phyloP scores from a whole-genome alignment of 2,329 filamentous ascomycete genomes.

The Fusarium anguioides region DNA sequence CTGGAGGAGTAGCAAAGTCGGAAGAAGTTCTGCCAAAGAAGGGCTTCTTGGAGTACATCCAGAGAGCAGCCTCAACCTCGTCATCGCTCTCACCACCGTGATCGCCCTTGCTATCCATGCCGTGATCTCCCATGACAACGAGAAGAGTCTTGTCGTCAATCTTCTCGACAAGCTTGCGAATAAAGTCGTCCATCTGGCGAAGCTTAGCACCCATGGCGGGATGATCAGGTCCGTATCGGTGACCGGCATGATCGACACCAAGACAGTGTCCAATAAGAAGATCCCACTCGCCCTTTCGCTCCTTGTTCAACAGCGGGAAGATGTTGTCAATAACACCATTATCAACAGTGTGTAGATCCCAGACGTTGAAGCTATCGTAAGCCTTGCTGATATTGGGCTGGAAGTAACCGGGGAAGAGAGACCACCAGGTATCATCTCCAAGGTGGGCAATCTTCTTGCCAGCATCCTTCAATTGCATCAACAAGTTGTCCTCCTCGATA shows the following conservation, averaged over 20 bases:
- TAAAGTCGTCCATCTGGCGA: constrained; percentile 86
- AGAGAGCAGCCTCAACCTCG: constrained; percentile 92
- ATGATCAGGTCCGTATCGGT: constrained; percentile 94
- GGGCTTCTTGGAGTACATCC: constrained; percentile 96
- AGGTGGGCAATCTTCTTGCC: constrained; percentile 85
- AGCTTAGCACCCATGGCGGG: constrained; percentile 91
- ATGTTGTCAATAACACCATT: constrained; percentile 94
- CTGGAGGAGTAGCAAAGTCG: constrained; percentile 67
- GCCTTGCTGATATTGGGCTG: constrained; percentile 84
- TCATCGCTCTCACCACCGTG: constrained; percentile 99
- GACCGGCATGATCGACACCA: constrained; percentile 96
- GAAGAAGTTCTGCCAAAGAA: constrained; percentile 82
- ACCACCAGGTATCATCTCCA: constrained; percentile 98
- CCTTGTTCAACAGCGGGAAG: constrained; percentile 78
- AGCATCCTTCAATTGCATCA: constrained; percentile 73
- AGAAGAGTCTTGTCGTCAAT: constrained; percentile 89
- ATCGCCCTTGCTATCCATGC: constrained; percentile 97
- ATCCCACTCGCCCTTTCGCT: constrained; percentile 82
- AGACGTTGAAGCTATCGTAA: constrained; percentile 98
- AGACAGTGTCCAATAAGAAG: constrained; percentile 94
- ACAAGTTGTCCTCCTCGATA: constrained; percentile 89
- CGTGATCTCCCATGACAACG: constrained; percentile 98
- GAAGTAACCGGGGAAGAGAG: constrained; percentile 94
- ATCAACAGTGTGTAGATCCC: constrained; percentile 96
- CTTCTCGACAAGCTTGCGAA: constrained; percentile 75